Evolutionary conservation across 2,329 filamentous ascomycete genomes (phyloP), one percentile per base, ranked within the genome.

Genomic region (Pseudodiploospora longispora): DNA sequence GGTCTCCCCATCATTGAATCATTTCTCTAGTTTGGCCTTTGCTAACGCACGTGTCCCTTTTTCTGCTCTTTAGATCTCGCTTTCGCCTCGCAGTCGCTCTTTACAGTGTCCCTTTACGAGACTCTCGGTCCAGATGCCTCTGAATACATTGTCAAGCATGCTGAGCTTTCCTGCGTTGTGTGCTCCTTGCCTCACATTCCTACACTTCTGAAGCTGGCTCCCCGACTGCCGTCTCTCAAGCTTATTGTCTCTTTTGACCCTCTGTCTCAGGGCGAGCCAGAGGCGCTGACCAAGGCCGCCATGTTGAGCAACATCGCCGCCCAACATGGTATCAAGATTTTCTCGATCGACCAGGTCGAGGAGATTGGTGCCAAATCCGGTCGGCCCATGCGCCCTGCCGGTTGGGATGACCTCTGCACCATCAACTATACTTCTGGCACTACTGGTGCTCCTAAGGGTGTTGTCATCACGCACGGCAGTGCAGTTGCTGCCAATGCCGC

Each of bases 111-210:
- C 5, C 83, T 98, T 41, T 98, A 98, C 71, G 93, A 97, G 65
- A 96, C 91, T 9, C 78, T 98, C 5, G 91, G 91, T 7, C 84
- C 91, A 9, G 87, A 95, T 53, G 80, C 90, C 3, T 90, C 87
- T 46, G 89, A 97, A 68, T 97, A 87, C 69, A 96, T 98, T 65
- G 85, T 97, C 69, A 94, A 94, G 66, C 91, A 97, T 63, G 80
- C 88, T 43, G 76, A 82, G 50, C 70, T 97, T 45, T 65, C 74
- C 47, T 87, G 82, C 57, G 80, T 97, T 34, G 81, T 85, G 50
- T 83, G 86, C 47, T 89, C 86, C 29, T 71, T 96, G 38, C 80
- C 81, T 36, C 90, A 95, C 59, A 82, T 96, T 42, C 82, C 88
- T 2, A 78, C 81, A 10, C 76, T 96, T 43, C 73, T 96, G 50